phyloP scores from a whole-genome alignment of 371 early-diverging fungal species.

The Mucor sp. region DNA sequence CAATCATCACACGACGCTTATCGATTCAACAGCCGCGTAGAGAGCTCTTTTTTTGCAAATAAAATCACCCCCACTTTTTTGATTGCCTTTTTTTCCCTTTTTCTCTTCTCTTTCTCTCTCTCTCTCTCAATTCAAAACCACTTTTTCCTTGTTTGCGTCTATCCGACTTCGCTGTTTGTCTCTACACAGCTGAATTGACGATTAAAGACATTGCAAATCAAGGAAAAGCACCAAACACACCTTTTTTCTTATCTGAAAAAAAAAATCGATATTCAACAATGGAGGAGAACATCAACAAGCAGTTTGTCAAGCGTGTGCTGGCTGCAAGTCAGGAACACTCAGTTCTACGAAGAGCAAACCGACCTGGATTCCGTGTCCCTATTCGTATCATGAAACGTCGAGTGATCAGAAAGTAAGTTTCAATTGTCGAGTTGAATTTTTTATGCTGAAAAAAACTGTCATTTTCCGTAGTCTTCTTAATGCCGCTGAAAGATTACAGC shows the following conservation, averaged over 20 bases:
- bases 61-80: neutral
- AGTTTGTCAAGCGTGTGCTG: neutral
- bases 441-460: neutral
- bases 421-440: neutral
- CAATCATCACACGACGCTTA: neutral
- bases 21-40: neutral
- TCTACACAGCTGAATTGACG: neutral
- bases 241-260: neutral
- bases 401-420: neutral
- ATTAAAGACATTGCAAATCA: neutral
- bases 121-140: neutral
- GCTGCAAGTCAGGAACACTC: neutral
- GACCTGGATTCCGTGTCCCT: neutral
- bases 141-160: neutral
- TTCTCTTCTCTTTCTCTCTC: neutral
- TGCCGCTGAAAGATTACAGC: neutral
- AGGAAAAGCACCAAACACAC: neutral
- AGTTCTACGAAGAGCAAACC: neutral
- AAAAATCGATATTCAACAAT: neutral
- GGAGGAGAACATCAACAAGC: neutral
- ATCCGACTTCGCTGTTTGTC: neutral
- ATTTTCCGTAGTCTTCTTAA: neutral
- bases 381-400: neutral
- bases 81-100: neutral
- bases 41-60: neutral